Base-by-base conservation (phyloP, 73 alveolate genomes). In the Blepharisma japonicum region DNA sequence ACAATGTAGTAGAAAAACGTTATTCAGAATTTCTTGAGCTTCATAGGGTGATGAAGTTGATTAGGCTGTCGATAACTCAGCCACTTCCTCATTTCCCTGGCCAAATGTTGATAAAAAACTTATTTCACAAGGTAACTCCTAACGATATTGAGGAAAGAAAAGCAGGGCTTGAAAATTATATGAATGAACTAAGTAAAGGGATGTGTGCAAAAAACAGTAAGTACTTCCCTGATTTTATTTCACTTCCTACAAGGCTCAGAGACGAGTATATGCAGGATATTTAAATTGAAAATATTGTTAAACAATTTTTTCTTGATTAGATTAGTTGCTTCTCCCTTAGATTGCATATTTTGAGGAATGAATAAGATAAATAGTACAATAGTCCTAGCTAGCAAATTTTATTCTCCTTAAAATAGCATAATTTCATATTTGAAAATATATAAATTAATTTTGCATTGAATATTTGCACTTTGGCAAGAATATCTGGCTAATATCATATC, bases 1-100 rank as follows among this genome's bases (percentile, higher is more conserved):
- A 61, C 14, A n/a, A 61, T 20, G 47, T 61, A 25, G 50, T 61
- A 20, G 74, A 61, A 61, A 61, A 61, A 5, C 14, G 74, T 8
- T 61, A 61, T 39, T 61, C 74, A 18, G 74, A 61, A 25, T 61
- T 61, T 25, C 23, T 61, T 14, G 74, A 61, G 23, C 74, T 61
- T 25, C 74, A 61, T 18, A n/a, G 23, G 23, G 74, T 61, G 39
- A 61, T 61, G 47, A 61, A 61, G 46, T 2, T 61, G 39, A 61
- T 61, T 25, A 25, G 18, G 14, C 14, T 14, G 23, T 8, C 14
- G 14, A 14, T 18, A 8, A 25, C 14, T 25, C 14, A 8, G 18
- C 39, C 39, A 14, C 47, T 61, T n/a, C 74, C 74, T 61, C n/a
- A 20, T 8, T 61, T 61, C 23, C 74, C 74, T 61, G 23, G 23